A percentile compares a stretch with the other conserved stretches of the same genome.
Evolutionary conservation across 768 basidiomycete species (phyloP).

Genomic region (Boletus rubroflammeus): DNA sequence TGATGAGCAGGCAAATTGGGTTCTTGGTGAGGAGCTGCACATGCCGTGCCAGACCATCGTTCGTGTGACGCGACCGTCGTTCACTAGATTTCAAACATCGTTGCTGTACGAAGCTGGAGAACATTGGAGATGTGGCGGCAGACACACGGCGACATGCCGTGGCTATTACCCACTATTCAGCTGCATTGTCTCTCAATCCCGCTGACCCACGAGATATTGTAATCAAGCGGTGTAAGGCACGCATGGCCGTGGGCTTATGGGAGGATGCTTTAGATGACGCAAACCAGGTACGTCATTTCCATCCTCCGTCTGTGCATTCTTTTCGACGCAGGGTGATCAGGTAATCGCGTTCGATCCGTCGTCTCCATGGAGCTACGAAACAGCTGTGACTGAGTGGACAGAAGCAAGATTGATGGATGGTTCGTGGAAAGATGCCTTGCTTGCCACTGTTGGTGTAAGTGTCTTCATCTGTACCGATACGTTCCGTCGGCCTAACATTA

Average conservation of each 20-base stretch:
- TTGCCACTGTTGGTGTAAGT: not conserved
- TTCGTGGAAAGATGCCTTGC: not conserved
- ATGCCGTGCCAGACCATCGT: too few species aligned
- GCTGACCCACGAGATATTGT: not conserved
- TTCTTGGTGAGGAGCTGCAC: not conserved
- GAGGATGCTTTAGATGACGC: not conserved
- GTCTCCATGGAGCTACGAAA: constrained; percentile 1
- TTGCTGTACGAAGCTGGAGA: not conserved
- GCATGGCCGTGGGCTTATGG: not conserved
- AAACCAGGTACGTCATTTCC: not conserved
- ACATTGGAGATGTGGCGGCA: not conserved
- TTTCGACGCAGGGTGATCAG: not conserved
- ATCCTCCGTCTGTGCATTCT: not conserved
- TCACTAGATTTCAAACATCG: not conserved
- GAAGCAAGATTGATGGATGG: not conserved
- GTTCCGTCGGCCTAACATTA: not conserved
- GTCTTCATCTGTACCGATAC: not conserved
- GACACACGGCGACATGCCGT: not conserved
- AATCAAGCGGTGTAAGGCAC: not conserved
- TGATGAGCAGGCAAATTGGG: not conserved
- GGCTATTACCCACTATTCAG: not conserved
- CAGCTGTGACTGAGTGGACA: not conserved
- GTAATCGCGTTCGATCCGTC: not conserved
- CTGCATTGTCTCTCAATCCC: not conserved
- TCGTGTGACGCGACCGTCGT: too few species aligned